phyloP scores from a whole-genome alignment of 2,329 filamentous ascomycete genomes.

The Diaporthe sp. region DNA sequence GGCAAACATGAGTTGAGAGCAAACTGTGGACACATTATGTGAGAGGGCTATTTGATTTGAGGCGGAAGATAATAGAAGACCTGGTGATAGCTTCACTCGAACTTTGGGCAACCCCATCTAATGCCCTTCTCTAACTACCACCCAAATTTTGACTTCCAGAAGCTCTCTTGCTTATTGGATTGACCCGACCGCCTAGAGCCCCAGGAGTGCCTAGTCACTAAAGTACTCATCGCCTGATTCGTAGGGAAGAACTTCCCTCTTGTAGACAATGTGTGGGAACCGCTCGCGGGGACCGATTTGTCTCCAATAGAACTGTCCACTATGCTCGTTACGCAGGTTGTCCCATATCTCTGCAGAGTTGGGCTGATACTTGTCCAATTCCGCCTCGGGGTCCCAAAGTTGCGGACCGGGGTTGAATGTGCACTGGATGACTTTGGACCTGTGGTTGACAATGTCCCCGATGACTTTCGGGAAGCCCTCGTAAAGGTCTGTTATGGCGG shows the following conservation, averaged over 20 bases:
- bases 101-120: not conserved
- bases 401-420: constrained; percentile 3
- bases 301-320: not conserved
- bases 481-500: not conserved
- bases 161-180: not conserved
- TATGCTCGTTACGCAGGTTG: not conserved
- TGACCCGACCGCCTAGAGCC: not conserved
- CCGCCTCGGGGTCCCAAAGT: not conserved
- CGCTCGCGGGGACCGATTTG: not conserved
- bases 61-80: not conserved
- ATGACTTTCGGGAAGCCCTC: not conserved
- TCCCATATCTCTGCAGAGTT: not conserved
- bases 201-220: not conserved
- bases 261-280: not conserved
- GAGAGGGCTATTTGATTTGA: not conserved
- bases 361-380: not conserved
- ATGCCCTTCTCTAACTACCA: not conserved
- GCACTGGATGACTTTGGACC: not conserved
- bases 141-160: not conserved
- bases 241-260: not conserved
- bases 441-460: not conserved
- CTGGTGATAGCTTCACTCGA: not conserved
- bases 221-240: not conserved
- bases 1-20: not conserved
- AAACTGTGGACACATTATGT: not conserved